Percentiles rank a stretch among this genome's conserved stretches.
Conservation (phyloP, 75 land plant species). For the Gnetum montanum region DNA sequence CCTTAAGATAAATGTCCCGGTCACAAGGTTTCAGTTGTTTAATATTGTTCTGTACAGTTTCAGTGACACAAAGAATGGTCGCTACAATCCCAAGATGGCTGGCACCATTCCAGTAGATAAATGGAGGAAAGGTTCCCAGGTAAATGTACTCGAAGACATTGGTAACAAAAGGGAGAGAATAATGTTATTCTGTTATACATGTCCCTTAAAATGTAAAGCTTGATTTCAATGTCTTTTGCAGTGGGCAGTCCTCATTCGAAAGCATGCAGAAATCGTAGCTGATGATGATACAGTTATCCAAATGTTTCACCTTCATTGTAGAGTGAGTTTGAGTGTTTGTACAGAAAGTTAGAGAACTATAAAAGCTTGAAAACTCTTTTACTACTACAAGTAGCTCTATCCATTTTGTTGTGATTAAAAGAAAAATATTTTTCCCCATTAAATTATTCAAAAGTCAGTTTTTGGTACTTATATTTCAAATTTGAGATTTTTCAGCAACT, state of each 20-base stretch:
- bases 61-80: slow-evolving; percentile 74
- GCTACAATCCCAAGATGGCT: slow-evolving; percentile 88
- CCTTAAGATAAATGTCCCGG: too few species aligned
- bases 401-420: too few species aligned
- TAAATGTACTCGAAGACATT: slow-evolving; percentile 9
- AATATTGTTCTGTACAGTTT: slow-evolving; percentile 42
- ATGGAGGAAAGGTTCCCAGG: slow-evolving; percentile 99
- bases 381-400: too few species aligned
- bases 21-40: neutral
- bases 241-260: slow-evolving; percentile 83
- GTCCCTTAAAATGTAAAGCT: neutral
- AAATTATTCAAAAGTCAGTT: too few species aligned
- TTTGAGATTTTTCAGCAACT: too few species aligned
- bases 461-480: too few species aligned
- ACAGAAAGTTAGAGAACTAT: neutral
- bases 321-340: slow-evolving; percentile 32
- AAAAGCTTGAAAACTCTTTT: too few species aligned
- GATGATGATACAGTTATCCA: slow-evolving; percentile 61
- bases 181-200: neutral
- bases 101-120: slow-evolving; percentile 62
- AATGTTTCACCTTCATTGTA: slow-evolving; percentile 74
- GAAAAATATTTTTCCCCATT: too few species aligned
- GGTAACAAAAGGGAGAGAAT: neutral
- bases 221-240: slow-evolving; percentile 19
- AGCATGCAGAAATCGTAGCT: slow-evolving; percentile 81